Evolutionary conservation across 371 early-diverging fungal species (phyloP).

Genomic region (Actinomucor elegans): DNA sequence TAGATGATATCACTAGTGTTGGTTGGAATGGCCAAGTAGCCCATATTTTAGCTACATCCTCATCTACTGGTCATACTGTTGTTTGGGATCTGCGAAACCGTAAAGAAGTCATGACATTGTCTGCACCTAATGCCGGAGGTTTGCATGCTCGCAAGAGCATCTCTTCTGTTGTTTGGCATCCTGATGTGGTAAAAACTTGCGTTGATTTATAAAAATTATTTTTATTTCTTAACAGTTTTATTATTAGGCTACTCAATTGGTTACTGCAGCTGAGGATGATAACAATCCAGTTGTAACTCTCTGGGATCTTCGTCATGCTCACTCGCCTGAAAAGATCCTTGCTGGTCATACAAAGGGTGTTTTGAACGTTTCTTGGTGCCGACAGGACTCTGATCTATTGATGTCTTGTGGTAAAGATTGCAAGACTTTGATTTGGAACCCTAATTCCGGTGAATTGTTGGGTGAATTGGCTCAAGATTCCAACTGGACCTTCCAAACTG

Average conservation of each 20-base stretch:
- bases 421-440: slow-evolving; percentile 89
- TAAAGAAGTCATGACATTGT: slow-evolving; percentile 82
- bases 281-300: slow-evolving; percentile 77
- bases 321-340: slow-evolving; percentile 80
- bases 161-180: slow-evolving; percentile 93
- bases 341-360: slow-evolving; percentile 88
- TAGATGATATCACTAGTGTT: slow-evolving; percentile 86
- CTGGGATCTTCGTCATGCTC: slow-evolving; percentile 94
- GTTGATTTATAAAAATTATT: not conserved
- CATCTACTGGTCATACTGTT: slow-evolving; percentile 89
- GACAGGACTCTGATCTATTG: slow-evolving; percentile 85
- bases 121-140: slow-evolving; percentile 43
- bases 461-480: slow-evolving; percentile 74
- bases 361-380: slow-evolving; percentile 89
- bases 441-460: slow-evolving; percentile 63
- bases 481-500: slow-evolving; percentile 92
- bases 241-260: slow-evolving; percentile 17
- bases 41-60: slow-evolving; percentile 91
- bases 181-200: slow-evolving; percentile 68
- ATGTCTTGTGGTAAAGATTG: slow-evolving; percentile 92
- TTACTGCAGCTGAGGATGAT: slow-evolving; percentile 82
- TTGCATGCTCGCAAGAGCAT: slow-evolving; percentile 39
- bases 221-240: not conserved
- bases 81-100: slow-evolving; percentile 94
- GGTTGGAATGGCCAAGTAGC: slow-evolving; percentile 94